Evolutionary conservation across 495 filamentous ascomycete species (phyloP).

Genomic region (Penicillium goetzii): DNA sequence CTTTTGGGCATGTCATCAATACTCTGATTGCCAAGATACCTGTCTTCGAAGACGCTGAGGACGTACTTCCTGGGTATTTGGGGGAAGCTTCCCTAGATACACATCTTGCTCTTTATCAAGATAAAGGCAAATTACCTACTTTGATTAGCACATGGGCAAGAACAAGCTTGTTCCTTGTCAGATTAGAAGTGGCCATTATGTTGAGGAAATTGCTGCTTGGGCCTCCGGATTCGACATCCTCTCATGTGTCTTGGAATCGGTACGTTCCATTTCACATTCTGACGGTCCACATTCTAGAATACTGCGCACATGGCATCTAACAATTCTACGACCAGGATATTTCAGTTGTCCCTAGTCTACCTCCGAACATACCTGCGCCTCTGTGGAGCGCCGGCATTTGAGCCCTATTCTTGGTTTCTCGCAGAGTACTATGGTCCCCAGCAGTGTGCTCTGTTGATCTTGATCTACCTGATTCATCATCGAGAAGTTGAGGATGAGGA

Average conservation of each 20-base stretch:
- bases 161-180: constrained; percentile 5
- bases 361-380: constrained; percentile 17
- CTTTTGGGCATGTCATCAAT: neutral
- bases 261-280: neutral
- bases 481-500: neutral
- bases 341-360: neutral
- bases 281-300: neutral
- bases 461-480: neutral
- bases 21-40: constrained; percentile 10
- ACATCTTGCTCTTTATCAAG: constrained; percentile 7
- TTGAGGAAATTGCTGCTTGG: constrained; percentile 12
- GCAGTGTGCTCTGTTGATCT: constrained; percentile 18
- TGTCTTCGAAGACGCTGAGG: neutral
- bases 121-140: neutral
- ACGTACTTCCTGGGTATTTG: constrained; percentile 7
- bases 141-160: constrained; percentile 3
- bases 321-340: neutral
- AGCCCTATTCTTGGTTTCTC: constrained; percentile 25
- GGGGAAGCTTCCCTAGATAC: constrained; percentile 5
- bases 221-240: neutral
- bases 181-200: constrained; percentile 10
- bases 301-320: neutral
- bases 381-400: constrained; percentile 17
- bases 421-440: constrained; percentile 13
- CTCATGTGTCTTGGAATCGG: neutral